Conservation (phyloP, 306 rosid species). For the Vigna mungo region DNA sequence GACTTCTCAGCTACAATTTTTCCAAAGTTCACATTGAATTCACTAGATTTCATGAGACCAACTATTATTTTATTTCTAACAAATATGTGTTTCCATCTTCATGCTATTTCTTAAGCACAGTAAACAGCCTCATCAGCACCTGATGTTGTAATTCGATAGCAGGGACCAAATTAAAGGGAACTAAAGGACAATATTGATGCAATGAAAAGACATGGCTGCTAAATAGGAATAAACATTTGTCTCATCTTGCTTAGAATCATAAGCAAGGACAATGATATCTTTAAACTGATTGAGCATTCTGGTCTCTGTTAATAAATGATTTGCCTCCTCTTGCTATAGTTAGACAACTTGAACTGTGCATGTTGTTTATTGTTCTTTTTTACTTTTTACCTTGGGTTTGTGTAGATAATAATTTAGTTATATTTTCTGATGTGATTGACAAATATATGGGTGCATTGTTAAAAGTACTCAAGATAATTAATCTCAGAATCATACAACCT, state of each 20-base stretch:
- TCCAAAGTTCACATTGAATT: not conserved
- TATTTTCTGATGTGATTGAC: constrained; percentile 27
- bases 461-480: constrained; percentile 30
- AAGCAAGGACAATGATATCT: constrained; percentile 20
- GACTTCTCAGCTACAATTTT: not conserved
- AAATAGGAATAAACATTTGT: constrained; percentile 10
- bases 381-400: constrained; percentile 2
- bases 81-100: constrained; percentile 32
- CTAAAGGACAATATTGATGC: constrained; percentile 32
- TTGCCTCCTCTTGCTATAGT: constrained; percentile 5
- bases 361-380: not conserved
- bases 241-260: constrained; percentile 10
- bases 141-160: constrained; percentile 31
- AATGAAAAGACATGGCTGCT: constrained; percentile 14
- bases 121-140: constrained; percentile 20
- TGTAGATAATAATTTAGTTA: constrained; percentile 16
- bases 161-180: constrained; percentile 27
- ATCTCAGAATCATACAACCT: not conserved
- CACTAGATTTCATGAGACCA: not conserved
- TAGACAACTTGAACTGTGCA: not conserved
- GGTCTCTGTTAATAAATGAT: constrained; percentile 22
- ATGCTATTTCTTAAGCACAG: constrained; percentile 5
- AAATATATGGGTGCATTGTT: constrained; percentile 21
- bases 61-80: not conserved
- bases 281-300: constrained; percentile 12